Evolutionary conservation across 352 stramenopile species (phyloP).

Genomic region (Phytopythium vexans): DNA sequence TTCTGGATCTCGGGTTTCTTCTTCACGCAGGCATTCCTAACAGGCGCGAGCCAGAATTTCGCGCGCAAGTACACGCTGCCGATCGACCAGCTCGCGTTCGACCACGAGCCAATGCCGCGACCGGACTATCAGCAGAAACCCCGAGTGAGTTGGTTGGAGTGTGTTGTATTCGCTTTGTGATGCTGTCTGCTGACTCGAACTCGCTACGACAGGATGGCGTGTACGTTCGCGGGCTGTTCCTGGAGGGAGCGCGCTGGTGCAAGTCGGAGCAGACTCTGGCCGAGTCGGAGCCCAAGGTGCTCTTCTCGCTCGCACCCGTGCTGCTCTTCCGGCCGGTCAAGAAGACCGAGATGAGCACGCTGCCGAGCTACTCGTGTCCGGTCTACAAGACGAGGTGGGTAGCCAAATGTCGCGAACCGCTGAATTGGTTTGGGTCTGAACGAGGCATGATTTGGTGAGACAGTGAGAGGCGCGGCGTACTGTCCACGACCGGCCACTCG

Average conservation of each 20-base stretch:
- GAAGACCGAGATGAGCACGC: conserved; percentile 69
- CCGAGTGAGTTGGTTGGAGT: conserved; percentile 27
- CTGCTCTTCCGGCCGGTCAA: conserved; percentile 83
- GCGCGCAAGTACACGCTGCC: conserved; percentile 90
- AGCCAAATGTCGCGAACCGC: not conserved
- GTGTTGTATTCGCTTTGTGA: too few relatives aligned
- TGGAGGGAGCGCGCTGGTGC: conserved; percentile 89
- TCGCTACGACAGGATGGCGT: conserved; percentile 62
- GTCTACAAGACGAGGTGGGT: conserved; percentile 92
- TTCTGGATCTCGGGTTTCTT: conserved; percentile 97
- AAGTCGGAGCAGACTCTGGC: conserved; percentile 60
- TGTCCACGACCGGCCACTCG: conserved; percentile 93
- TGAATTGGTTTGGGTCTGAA: conserved; percentile 2
- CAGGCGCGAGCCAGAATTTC: conserved; percentile 93
- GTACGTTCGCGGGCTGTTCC: conserved; percentile 84
- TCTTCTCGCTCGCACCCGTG: conserved; percentile 83
- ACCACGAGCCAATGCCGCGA: conserved; percentile 78
- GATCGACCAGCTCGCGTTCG: conserved; percentile 86
- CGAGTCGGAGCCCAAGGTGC: conserved; percentile 86
- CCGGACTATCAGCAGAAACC: conserved; percentile 72
- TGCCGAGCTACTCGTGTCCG: conserved; percentile 84
- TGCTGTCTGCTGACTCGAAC: too few relatives aligned
- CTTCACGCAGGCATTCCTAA: conserved; percentile 96
- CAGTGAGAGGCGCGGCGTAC: conserved; percentile 84
- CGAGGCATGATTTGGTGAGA: not conserved